Base-by-base conservation (phyloP, 441 rosid genomes). In the Cnidoscolus chayamansa region DNA sequence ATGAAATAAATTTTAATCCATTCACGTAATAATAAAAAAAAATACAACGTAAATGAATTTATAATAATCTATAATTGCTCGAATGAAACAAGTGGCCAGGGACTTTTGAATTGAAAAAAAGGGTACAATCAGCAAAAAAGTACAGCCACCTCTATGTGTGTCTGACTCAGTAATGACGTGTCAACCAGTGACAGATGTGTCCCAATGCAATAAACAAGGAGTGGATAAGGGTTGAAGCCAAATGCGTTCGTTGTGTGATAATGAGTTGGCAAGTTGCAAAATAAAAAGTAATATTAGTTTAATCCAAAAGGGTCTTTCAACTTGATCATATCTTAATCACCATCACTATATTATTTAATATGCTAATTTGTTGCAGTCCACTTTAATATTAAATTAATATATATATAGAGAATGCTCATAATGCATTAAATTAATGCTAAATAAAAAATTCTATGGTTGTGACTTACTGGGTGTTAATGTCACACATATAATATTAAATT, bases 131-230 rank as follows among this genome's bases (percentile, higher is more conserved):
- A 68, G 72, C 74, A 47, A 59, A 54, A 25, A 56, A 75, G 68
- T 50, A 67, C 63, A 67, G 47, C 40, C 58, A 79, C 64, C 25
- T 68, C 64, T n/a, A 62, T 10, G 75, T 60, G 72, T 69, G 30
- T 69, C 63, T 69, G 73, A 72, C 55, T 69, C 79, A 76, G 57
- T 72, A 7, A 0, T 15, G 57, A 72, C 82, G 53, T 76, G 72
- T 72, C 75, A 64, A 37, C 72, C 72, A 59, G 25, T 25, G 25
- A 25, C 25, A 25, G 25, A 25, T 25, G 25, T 25, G 25, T 25
- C 25, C 25, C 25, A 25, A 13, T 0, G 2, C 3, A 19, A 3
- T 64, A 64, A 64, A 19, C 13, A n/a, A 20, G 45, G 45, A 32
- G 8, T 57, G 72, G 64, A 58, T 20, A 69, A 57, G 35, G 40